Percentiles rank a stretch among this genome's conserved stretches.
These are phyloP conservation scores for Teunomyces barrocoloradensis DNA, from an alignment of 805 yeast species.

Conservation along the genomic window DNA sequence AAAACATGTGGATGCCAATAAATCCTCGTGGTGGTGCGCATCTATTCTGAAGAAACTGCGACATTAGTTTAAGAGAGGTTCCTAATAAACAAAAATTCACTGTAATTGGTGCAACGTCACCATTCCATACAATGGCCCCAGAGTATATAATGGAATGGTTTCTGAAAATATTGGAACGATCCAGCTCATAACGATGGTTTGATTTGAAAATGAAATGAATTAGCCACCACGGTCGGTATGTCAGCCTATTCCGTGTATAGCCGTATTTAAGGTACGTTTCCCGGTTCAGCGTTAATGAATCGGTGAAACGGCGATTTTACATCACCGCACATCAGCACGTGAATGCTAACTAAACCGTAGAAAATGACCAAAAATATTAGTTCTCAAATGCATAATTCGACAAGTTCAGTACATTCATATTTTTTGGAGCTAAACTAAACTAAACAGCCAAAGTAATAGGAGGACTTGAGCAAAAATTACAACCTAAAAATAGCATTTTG, in stretches of 20 bases:
- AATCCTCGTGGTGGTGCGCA: no score
- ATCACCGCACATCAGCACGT: not conserved
- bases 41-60: no score
- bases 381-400: not conserved
- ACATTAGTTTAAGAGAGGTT: no score
- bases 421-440: conserved; percentile 2
- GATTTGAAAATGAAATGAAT: not conserved
- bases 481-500: not conserved
- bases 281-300: not conserved
- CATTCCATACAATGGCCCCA: not conserved
- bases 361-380: not conserved
- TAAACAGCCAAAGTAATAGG: not conserved
- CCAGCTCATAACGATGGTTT: not conserved
- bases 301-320: not conserved
- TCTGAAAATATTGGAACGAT: not conserved
- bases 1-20: no score
- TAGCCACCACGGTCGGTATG: not conserved
- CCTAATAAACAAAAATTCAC: not conserved
- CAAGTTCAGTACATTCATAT: not conserved
- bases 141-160: not conserved
- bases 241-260: not conserved
- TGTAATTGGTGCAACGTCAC: not conserved
- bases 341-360: not conserved
- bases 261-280: not conserved
- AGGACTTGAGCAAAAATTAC: not conserved